Evolutionary conservation across 371 early-diverging fungal genomes (phyloP), one percentile per base, ranked within the genome.

Genomic region (Mortierella sp.): DNA sequence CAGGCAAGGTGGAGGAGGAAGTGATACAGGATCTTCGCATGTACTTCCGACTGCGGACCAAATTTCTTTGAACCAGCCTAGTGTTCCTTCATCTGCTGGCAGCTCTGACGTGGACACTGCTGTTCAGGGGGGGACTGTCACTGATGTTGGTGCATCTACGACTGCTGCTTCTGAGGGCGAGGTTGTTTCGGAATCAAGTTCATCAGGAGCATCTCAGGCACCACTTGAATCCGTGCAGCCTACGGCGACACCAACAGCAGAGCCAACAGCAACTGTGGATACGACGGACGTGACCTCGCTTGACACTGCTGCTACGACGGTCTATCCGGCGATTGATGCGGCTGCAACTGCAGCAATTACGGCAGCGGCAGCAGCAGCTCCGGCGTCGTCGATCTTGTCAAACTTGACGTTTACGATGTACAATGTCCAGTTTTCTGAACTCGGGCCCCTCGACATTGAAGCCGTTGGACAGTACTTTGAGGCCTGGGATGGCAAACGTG

Each of bases 391-490:
- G 6, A 50, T 68, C 1, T 7, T 50, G 50, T 39, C 70, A 2
- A 24, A 41, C 4, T 50, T 52, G 41, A 64, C 47, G 13, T 50
- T 50, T 47, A 26, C 44, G 13, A 7, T 43, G 7, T 43, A 31
- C 29, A 53, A 22, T 31, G 37, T 73, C 44, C 71, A 72, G 50
- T 72, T 64, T 44, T 79, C 84, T 24, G 84, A 83, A 16, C 58
- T 76, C n/a, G 84, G 84, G 0, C 84, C 84, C 0, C n/a, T 83
- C 24, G 84, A 45, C 13, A 83, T 73, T 24, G 79, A 78, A 24
- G 65, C 68, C n/a, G 79, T 76, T 1, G 84, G 84, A 8, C 75
- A 83, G 66, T 78, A 75, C 31, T 83, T 83, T 55, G 84, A 83
- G 61, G 68, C 73, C 4, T 83, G 84, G 84, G 76, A 83, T 67